A percentile compares a stretch with the other conserved stretches of the same genome.
phyloP scores from a whole-genome alignment of 2,329 filamentous ascomycete genomes.

The Dactylellina haptotyla region DNA sequence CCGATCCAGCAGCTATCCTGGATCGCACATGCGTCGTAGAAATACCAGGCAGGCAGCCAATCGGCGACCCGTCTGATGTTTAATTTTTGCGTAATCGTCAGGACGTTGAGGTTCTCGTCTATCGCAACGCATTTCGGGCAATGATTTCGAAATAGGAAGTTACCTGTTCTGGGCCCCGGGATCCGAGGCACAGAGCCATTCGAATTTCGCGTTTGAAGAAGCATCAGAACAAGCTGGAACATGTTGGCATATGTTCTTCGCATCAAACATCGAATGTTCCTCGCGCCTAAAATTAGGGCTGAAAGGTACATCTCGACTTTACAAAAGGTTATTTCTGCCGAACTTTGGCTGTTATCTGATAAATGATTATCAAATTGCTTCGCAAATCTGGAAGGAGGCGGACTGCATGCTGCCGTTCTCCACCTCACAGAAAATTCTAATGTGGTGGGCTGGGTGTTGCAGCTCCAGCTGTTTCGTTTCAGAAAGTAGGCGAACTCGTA shows the following conservation, averaged over 20 bases:
- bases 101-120: not conserved
- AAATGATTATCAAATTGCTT: conserved; percentile 22
- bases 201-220: too few species aligned
- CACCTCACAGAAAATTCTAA: not conserved
- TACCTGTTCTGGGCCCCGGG: conserved; percentile 15
- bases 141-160: conserved; percentile 22
- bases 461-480: conserved; percentile 43
- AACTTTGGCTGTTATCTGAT: conserved; percentile 3
- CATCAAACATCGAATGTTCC: conserved; percentile 20
- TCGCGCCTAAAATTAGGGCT: conserved; percentile 22
- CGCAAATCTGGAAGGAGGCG: conserved; percentile 35
- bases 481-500: conserved; percentile 27
- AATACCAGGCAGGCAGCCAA: not conserved
- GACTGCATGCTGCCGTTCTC: not conserved
- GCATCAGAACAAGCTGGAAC: too few species aligned
- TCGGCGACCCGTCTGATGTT: conserved; percentile 20
- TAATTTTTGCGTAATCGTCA: not conserved
- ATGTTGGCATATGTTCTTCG: conserved; percentile 14
- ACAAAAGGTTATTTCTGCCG: not conserved
- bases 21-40: not conserved
- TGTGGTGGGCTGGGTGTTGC: conserved; percentile 13
- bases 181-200: too few species aligned
- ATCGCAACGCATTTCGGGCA: conserved; percentile 9
- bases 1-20: not conserved
- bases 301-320: not conserved